These are phyloP conservation scores for Pachyrhizus erosus DNA, from an alignment of 306 rosid species.

Conservation along the genomic window DNA sequence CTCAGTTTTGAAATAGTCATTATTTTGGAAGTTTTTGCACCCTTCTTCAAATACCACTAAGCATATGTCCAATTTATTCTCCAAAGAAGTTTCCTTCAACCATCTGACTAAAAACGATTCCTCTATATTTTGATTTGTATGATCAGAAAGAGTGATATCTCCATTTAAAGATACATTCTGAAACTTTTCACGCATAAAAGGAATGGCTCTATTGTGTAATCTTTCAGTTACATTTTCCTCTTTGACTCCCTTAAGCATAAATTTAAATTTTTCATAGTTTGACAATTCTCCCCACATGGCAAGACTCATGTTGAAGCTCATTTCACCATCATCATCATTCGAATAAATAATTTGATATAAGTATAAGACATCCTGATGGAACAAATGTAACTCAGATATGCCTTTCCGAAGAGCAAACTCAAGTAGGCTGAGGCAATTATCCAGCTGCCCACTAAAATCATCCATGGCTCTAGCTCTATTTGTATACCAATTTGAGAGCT, in stretches of 20 bases:
- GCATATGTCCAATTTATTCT: conserved; percentile 87
- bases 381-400: conserved; percentile 72
- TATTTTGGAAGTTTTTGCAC: conserved; percentile 68
- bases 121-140: conserved; percentile 49
- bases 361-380: conserved; percentile 74
- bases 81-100: conserved; percentile 85
- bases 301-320: conserved; percentile 63
- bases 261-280: conserved; percentile 78
- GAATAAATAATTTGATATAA: conserved; percentile 82
- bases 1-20: conserved; percentile 67
- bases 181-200: conserved; percentile 75
- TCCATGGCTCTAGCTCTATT: conserved; percentile 87
- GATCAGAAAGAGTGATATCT: conserved; percentile 45
- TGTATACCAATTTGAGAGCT: conserved; percentile 79
- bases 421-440: conserved; percentile 79
- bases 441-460: conserved; percentile 86
- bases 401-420: conserved; percentile 83
- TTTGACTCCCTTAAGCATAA: conserved; percentile 87
- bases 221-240: conserved; percentile 70
- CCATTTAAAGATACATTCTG: conserved; percentile 45
- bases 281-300: conserved; percentile 76
- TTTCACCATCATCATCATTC: conserved; percentile 62
- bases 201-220: conserved; percentile 76
- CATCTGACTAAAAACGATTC: conserved; percentile 90
- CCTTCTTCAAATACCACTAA: conserved; percentile 82